phyloP scores from a whole-genome alignment of 2,329 filamentous ascomycete genomes.

The Fusarium nelsonii region DNA sequence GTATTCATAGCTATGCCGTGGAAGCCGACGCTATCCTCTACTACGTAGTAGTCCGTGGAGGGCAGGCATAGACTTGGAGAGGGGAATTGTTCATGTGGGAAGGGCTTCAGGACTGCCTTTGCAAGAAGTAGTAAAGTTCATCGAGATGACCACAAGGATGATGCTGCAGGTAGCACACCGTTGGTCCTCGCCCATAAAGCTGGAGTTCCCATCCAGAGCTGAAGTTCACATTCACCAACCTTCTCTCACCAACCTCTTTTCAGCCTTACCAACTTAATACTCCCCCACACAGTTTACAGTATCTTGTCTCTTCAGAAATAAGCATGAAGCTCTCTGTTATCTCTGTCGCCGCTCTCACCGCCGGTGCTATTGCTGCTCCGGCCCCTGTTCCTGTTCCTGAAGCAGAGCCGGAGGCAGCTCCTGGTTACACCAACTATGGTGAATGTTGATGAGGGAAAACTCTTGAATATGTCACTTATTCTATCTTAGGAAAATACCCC shows the following conservation, averaged over 20 bases:
- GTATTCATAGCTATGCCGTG: slow-evolving; percentile 1
- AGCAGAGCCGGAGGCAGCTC: slow-evolving; percentile 23
- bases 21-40: slow-evolving; percentile 19
- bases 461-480: not conserved
- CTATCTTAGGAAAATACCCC: not conserved
- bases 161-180: not conserved
- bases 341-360: slow-evolving; percentile 44
- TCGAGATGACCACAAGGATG: slow-evolving; percentile 1
- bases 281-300: not conserved
- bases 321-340: slow-evolving; percentile 50
- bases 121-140: slow-evolving; percentile 4
- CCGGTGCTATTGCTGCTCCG: slow-evolving; percentile 46
- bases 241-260: slow-evolving; percentile 5
- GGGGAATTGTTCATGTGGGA: not conserved
- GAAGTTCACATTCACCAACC: slow-evolving; percentile 1
- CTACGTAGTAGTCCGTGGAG: not conserved
- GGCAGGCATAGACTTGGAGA: not conserved
- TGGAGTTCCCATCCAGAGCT: slow-evolving; percentile 5
- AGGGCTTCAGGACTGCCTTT: not conserved
- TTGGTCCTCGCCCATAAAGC: slow-evolving; percentile 33
- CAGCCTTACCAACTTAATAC: not conserved
- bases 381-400: slow-evolving; percentile 39
- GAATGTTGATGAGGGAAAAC: not conserved
- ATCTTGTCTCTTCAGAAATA: slow-evolving; percentile 6
- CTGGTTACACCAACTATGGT: slow-evolving; percentile 22